phyloP scores from a whole-genome alignment of 2,329 filamentous ascomycete species.

The Endocalyx cinctus region DNA sequence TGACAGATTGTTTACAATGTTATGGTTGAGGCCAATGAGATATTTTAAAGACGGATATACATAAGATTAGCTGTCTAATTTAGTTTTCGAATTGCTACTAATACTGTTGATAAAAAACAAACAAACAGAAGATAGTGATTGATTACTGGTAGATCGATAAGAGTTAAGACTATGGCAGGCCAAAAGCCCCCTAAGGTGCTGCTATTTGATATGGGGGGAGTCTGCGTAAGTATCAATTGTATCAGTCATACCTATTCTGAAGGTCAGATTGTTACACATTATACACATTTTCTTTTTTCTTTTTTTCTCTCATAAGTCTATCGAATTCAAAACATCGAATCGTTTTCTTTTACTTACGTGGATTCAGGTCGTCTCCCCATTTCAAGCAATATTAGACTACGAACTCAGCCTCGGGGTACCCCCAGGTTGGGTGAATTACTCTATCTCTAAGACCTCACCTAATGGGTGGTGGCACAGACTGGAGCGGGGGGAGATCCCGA shows the following conservation, averaged over 20 bases:
- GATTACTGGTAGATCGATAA: no score
- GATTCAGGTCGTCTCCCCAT: constrained; percentile 78
- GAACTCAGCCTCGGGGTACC: constrained; percentile 74
- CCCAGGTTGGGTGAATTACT: constrained; percentile 85
- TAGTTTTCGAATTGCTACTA: no score
- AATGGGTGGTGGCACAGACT: constrained; percentile 83
- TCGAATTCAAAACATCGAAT: no score
- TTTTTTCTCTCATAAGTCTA: no score
- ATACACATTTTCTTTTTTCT: no score
- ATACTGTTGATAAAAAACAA: no score
- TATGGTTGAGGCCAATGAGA: no score
- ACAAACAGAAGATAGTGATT: no score
- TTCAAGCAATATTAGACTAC: constrained; percentile 90
- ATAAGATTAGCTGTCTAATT: no score
- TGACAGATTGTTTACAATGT: no score
- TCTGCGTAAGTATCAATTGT: constrained; percentile 71
- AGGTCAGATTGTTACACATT: no score
- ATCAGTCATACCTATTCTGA: no score
- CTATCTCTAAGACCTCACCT: constrained; percentile 74
- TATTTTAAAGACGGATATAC: not conserved
- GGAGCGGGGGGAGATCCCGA: constrained; percentile 74
- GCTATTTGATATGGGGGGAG: constrained; percentile 93
- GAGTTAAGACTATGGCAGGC: constrained; percentile 39
- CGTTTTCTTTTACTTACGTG: constrained; percentile 14
- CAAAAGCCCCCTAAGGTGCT: constrained; percentile 63